phyloP scores from a whole-genome alignment of 1,139 yeast genomes.

The Hemisphaericaspora xylofermentans region DNA sequence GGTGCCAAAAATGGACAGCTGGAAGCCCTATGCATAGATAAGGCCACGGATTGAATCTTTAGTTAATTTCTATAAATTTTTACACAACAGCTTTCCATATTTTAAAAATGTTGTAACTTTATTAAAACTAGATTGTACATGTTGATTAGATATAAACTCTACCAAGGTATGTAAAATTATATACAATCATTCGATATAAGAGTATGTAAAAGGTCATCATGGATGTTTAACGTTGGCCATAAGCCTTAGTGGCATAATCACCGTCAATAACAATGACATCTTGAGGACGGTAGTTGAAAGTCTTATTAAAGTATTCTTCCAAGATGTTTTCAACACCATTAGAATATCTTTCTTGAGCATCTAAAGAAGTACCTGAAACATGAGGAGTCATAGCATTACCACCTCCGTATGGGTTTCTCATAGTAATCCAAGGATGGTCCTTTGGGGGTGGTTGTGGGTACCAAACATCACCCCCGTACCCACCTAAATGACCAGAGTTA shows the following conservation, averaged over 20 bases:
- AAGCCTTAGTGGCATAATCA: conserved; percentile 70
- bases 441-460: conserved; percentile 80
- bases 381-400: conserved; percentile 90
- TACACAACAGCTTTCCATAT: too few relatives aligned
- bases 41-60: too few relatives aligned
- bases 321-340: conserved; percentile 66
- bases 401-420: conserved; percentile 63
- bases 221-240: conserved; percentile 14
- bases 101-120: too few relatives aligned
- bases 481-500: conserved; percentile 64
- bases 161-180: too few relatives aligned
- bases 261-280: conserved; percentile 72
- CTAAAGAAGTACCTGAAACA: conserved; percentile 75
- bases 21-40: too few relatives aligned
- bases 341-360: conserved; percentile 76
- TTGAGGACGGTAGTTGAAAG: too few relatives aligned
- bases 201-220: too few relatives aligned
- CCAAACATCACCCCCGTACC: conserved; percentile 86
- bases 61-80: too few relatives aligned
- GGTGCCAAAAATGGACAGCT: too few relatives aligned
- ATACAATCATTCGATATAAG: too few relatives aligned
- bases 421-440: conserved; percentile 74
- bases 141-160: too few relatives aligned
- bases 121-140: too few relatives aligned
- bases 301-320: conserved; percentile 56